Conservation (phyloP, 306 rosid species). For the Dryas drummondii region DNA sequence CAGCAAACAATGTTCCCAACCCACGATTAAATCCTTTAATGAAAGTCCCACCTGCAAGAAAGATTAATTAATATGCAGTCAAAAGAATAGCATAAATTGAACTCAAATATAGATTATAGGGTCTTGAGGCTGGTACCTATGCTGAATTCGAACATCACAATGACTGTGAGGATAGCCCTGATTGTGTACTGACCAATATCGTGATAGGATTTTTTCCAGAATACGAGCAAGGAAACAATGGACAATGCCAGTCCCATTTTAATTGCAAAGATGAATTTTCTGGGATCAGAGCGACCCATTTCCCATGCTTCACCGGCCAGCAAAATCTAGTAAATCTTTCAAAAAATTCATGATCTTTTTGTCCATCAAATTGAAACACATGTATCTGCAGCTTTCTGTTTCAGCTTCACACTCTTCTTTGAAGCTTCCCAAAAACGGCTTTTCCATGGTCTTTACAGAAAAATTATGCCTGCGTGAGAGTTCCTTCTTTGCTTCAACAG, state of each 20-base stretch:
- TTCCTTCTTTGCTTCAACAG: background rate
- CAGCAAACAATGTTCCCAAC: slow-evolving; percentile 65
- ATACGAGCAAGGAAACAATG: slow-evolving; percentile 48
- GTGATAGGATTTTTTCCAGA: slow-evolving; percentile 36
- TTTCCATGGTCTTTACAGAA: slow-evolving; percentile 20
- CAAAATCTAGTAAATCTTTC: slow-evolving; percentile 17
- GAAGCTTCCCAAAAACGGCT: slow-evolving; percentile 2
- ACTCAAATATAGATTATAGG: background rate
- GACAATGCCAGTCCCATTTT: slow-evolving; percentile 63
- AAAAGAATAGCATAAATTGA: no score
- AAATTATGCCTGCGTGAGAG: background rate
- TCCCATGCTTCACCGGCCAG: slow-evolving; percentile 22
- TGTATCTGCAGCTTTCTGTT: background rate
- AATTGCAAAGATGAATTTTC: slow-evolving; percentile 47
- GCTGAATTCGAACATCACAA: slow-evolving; percentile 72
- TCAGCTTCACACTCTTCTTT: background rate
- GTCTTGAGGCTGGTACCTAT: slow-evolving; percentile 37
- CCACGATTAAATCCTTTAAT: slow-evolving; percentile 73
- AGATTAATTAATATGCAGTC: background rate
- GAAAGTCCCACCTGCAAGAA: slow-evolving; percentile 59
- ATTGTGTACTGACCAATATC: slow-evolving; percentile 45
- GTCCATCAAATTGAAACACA: background rate
- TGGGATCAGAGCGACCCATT: slow-evolving; percentile 65
- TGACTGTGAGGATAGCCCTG: slow-evolving; percentile 78
- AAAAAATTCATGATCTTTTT: background rate